Percentiles rank a stretch among this genome's conserved stretches.
phyloP scores from a whole-genome alignment of 75 land plant species.

The Cryptomeria japonica region DNA sequence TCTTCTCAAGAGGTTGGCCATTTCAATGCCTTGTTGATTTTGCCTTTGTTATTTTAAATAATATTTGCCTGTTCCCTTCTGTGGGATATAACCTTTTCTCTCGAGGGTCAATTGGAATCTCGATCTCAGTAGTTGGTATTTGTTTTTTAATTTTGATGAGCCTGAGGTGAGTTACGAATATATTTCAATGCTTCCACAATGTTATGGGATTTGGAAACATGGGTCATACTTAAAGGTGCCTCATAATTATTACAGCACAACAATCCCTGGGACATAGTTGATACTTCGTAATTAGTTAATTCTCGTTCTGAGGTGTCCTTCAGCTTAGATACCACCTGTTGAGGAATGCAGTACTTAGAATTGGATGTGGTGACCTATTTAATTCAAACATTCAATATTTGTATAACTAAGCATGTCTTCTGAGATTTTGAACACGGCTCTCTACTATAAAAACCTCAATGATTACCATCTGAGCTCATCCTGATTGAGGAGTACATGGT shows the following conservation, averaged over 20 bases:
- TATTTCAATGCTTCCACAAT: not conserved
- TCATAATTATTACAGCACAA: not conserved
- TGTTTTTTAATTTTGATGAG: not conserved
- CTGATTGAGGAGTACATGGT: no score
- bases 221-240: not conserved
- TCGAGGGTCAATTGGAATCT: not conserved
- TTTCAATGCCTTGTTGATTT: not conserved
- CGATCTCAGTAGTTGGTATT: not conserved
- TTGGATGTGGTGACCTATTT: no score
- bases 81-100: not conserved
- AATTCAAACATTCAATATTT: no score
- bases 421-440: no score
- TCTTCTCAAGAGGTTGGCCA: slow-evolving; percentile 54
- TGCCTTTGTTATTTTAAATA: not conserved
- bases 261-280: not conserved
- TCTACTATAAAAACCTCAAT: no score
- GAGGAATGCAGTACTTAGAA: no score
- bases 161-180: not conserved
- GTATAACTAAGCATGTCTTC: no score
- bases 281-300: not conserved
- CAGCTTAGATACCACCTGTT: no score
- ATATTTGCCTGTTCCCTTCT: not conserved
- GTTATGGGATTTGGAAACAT: not conserved
- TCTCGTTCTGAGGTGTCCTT: no score
- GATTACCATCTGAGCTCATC: no score